phyloP scores from a whole-genome alignment of 2,329 filamentous ascomycete species.

The Sporothrix inflata region DNA sequence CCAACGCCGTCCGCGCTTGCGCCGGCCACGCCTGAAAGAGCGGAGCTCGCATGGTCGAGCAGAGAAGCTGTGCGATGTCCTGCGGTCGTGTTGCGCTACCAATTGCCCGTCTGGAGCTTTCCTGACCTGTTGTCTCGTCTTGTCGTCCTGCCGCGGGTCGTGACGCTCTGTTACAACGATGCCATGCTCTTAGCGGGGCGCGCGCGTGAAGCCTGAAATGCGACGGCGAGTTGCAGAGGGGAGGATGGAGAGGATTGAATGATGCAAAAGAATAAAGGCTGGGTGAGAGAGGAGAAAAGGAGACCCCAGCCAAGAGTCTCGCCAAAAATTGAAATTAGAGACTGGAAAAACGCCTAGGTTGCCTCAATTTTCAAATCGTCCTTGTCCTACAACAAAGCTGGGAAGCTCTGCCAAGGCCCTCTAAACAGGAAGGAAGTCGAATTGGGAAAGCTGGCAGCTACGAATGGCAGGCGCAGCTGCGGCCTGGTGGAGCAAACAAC shows the following conservation, averaged over 20 bases:
- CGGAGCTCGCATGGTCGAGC: constrained; percentile 16
- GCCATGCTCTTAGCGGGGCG: constrained; percentile 26
- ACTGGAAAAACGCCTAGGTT: background rate
- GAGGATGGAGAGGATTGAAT: background rate
- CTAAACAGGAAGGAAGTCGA: constrained; percentile 12
- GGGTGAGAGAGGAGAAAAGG: background rate
- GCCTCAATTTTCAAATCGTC: constrained; percentile 11
- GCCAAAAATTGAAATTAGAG: constrained; percentile 1
- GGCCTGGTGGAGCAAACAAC: background rate
- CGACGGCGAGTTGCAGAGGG: background rate
- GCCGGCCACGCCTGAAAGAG: constrained; percentile 1
- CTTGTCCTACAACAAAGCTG: constrained; percentile 5
- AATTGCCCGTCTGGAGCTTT: background rate
- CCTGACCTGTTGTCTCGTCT: background rate
- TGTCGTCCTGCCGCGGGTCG: background rate
- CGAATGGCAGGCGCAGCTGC: constrained; percentile 10
- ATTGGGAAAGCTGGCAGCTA: constrained; percentile 1
- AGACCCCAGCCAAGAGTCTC: background rate
- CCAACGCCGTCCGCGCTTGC: constrained; percentile 8
- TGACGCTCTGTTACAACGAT: constrained; percentile 26
- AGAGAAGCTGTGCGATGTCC: background rate
- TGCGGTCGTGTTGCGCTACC: background rate
- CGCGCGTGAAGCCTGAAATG: background rate
- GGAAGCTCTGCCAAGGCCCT: background rate
- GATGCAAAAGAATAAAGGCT: background rate